Conservation (phyloP, 2,329 filamentous ascomycete genomes). For the Aotearoamyces nothofagi region DNA sequence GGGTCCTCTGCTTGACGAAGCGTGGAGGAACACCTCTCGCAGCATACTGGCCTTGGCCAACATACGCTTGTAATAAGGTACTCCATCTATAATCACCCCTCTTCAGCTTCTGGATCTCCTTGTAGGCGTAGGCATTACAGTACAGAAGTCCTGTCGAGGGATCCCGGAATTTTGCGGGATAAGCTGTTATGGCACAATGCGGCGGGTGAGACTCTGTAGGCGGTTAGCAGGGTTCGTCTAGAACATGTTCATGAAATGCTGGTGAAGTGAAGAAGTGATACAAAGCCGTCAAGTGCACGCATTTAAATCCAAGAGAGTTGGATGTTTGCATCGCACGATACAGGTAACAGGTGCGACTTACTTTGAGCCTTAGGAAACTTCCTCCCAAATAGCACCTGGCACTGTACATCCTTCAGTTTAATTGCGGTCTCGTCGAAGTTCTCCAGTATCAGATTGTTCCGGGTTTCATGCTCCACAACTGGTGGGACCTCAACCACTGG, state of each 20-base stretch:
- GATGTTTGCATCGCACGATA: not conserved
- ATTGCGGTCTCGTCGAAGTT: conserved; percentile 33
- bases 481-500: conserved; percentile 7
- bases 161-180: conserved; percentile 70
- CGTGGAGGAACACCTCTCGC: conserved; percentile 67
- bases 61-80: conserved; percentile 65
- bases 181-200: conserved; percentile 76
- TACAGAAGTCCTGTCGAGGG: conserved; percentile 74
- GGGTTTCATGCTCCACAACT: conserved; percentile 32
- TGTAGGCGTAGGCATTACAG: conserved; percentile 64
- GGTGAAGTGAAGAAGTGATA: not conserved
- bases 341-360: conserved; percentile 19
- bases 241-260: too few species aligned
- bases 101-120: conserved; percentile 61
- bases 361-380: conserved; percentile 30
- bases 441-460: conserved; percentile 42
- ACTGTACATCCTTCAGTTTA: conserved; percentile 36
- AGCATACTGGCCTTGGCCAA: conserved; percentile 49
- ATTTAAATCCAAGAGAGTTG: too few species aligned
- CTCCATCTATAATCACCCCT: conserved; percentile 74
- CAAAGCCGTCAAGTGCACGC: too few species aligned
- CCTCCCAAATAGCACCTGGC: conserved; percentile 37
- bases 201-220: too few species aligned
- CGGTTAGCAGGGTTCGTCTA: too few species aligned
- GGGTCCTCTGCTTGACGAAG: conserved; percentile 45